A percentile compares a stretch with the other conserved stretches of the same genome.
Conservation (phyloP, 768 basidiomycete genomes). For the Collybiopsis luxurians region DNA sequence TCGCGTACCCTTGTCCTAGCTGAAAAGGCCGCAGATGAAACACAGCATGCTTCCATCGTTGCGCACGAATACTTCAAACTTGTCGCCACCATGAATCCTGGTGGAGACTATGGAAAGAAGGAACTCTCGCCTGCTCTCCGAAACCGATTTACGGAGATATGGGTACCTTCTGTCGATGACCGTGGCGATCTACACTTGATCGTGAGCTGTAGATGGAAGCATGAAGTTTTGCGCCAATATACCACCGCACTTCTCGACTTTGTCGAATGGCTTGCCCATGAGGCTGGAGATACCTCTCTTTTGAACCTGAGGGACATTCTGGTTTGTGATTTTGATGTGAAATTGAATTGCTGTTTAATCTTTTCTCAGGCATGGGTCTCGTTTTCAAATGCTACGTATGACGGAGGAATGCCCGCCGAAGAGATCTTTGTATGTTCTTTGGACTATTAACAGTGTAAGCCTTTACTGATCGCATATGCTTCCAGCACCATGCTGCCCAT, state of each 20-base stretch:
- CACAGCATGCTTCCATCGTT: conserved; percentile 61
- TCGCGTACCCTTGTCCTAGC: conserved; percentile 86
- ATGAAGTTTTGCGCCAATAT: conserved; percentile 47
- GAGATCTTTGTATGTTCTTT: conserved; percentile 66
- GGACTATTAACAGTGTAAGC: neutral
- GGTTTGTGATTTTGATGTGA: conserved; percentile 39
- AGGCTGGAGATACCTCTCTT: conserved; percentile 60
- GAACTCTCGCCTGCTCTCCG: conserved; percentile 95
- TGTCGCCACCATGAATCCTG: conserved; percentile 98
- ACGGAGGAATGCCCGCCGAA: conserved; percentile 31
- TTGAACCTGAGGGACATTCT: conserved; percentile 85
- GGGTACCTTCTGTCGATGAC: conserved; percentile 86
- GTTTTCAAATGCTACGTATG: conserved; percentile 72
- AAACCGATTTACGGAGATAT: conserved; percentile 98
- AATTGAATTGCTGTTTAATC: neutral
- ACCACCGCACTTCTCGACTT: conserved; percentile 73
- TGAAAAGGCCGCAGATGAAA: conserved; percentile 80
- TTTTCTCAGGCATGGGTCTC: conserved; percentile 78
- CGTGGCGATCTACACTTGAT: conserved; percentile 77
- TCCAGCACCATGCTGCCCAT: conserved; percentile 86
- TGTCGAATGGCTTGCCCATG: conserved; percentile 70
- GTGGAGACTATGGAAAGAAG: conserved; percentile 99
- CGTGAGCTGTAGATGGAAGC: conserved; percentile 65
- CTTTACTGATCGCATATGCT: neutral
- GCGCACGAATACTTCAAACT: conserved; percentile 79